Conservation (phyloP, 768 basidiomycete species). For the Phlebiopsis gigantea region DNA sequence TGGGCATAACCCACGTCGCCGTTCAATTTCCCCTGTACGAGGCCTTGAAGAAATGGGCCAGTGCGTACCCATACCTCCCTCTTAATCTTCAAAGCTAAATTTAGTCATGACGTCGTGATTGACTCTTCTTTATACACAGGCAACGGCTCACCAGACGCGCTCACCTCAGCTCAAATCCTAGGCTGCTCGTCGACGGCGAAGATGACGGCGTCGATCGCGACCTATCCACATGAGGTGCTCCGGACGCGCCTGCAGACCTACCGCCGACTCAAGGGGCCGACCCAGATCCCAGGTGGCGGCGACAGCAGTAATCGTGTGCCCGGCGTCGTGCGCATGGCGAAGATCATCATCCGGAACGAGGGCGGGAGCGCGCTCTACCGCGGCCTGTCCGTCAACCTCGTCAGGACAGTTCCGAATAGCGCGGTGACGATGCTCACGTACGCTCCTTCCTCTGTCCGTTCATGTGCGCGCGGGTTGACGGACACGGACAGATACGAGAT, state of each 20-base stretch:
- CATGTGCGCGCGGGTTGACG: neutral
- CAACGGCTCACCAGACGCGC: constrained; percentile 37
- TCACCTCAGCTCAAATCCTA: constrained; percentile 65
- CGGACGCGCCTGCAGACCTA: constrained; percentile 95
- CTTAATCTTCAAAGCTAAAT: neutral
- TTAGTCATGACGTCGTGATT: too few species aligned
- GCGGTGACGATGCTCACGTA: constrained; percentile 95
- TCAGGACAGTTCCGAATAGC: constrained; percentile 93
- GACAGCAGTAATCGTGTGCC: constrained; percentile 37
- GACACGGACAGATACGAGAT: constrained; percentile 23
- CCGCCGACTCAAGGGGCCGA: constrained; percentile 38
- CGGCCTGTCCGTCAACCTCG: constrained; percentile 88
- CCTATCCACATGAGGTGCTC: constrained; percentile 97
- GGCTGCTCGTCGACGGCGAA: constrained; percentile 90
- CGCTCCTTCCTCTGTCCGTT: constrained; percentile 23
- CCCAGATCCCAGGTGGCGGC: constrained; percentile 34
- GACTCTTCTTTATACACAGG: constrained; percentile 30
- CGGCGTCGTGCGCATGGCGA: constrained; percentile 71
- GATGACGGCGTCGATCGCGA: constrained; percentile 92
- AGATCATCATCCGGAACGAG: constrained; percentile 70
- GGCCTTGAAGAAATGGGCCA: constrained; percentile 77
- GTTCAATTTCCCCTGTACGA: constrained; percentile 98
- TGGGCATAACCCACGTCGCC: constrained; percentile 92
- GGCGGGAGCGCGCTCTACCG: constrained; percentile 90
- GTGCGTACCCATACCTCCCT: constrained; percentile 50